These are phyloP conservation scores for Casuarina cunninghamiana DNA, from an alignment of 306 rosid genomes.

Conservation along the genomic window DNA sequence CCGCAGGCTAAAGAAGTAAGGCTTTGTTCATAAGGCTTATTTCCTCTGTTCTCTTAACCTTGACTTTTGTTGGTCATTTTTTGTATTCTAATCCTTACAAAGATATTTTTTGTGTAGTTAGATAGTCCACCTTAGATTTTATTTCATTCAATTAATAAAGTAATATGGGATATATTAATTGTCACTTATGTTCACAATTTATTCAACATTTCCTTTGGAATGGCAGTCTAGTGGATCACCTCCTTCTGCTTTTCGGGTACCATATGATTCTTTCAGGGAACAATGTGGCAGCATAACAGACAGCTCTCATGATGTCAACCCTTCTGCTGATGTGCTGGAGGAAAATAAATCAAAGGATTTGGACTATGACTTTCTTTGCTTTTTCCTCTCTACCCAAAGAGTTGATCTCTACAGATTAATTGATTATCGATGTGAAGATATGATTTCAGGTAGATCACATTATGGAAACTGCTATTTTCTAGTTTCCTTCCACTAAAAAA, in stretches of 20 bases:
- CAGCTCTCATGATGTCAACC: conserved; percentile 38
- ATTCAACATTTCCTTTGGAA: conserved; percentile 36
- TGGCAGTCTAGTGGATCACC: conserved; percentile 98
- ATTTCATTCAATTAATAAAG: conserved; percentile 18
- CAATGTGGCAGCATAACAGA: conserved; percentile 43
- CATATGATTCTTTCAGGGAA: conserved; percentile 75
- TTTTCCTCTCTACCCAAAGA: conserved; percentile 83
- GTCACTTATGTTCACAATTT: conserved; percentile 24
- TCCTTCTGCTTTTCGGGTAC: conserved; percentile 90
- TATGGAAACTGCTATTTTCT: conserved; percentile 10
- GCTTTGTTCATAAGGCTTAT: background rate
- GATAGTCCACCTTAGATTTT: conserved; percentile 13
- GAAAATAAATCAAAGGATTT: conserved; percentile 53
- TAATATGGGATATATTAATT: conserved; percentile 17
- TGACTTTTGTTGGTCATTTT: background rate
- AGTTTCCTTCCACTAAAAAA: conserved; percentile 2
- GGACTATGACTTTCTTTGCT: conserved; percentile 74
- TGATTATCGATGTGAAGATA: conserved; percentile 88
- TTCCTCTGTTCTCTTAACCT: background rate
- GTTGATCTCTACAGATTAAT: conserved; percentile 71
- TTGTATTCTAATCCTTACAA: conserved; percentile 3
- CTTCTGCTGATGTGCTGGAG: conserved; percentile 31
- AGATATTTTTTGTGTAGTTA: background rate
- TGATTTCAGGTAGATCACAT: conserved; percentile 67
- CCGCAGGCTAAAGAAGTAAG: conserved; percentile 11